Conservation (phyloP, 768 basidiomycete species). For the Kwoniella botswanensis region DNA sequence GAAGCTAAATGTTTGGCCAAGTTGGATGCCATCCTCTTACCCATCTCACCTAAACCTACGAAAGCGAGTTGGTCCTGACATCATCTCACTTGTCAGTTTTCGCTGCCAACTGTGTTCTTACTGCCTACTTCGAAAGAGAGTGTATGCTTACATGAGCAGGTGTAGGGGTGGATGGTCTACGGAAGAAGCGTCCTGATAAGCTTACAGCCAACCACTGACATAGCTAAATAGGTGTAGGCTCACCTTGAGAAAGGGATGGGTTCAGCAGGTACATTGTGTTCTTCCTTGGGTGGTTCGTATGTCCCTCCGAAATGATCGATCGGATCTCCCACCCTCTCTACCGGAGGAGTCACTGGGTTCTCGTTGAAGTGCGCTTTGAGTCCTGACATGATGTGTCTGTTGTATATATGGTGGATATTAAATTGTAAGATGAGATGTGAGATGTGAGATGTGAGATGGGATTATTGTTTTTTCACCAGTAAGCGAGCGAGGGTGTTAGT, state of each 20-base stretch:
- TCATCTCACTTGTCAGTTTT: constrained; percentile 1
- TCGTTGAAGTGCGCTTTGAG: constrained; percentile 29
- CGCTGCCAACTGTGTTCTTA: not conserved
- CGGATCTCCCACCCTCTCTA: constrained; percentile 27
- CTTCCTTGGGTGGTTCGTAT: constrained; percentile 11
- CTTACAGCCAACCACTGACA: not conserved
- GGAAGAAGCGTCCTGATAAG: not conserved
- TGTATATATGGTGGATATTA: not conserved
- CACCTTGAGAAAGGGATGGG: constrained; percentile 55
- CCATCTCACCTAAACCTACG: constrained; percentile 65
- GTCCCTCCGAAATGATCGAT: constrained; percentile 8
- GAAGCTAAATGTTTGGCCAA: constrained; percentile 64
- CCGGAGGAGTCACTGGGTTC: constrained; percentile 31
- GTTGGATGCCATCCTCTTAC: constrained; percentile 77
- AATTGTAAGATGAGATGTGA: not conserved
- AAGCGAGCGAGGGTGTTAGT: constrained; percentile 2
- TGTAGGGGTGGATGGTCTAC: constrained; percentile 48
- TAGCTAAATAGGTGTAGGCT: not conserved
- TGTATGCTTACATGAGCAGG: constrained; percentile 45
- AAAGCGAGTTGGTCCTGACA: constrained; percentile 62
- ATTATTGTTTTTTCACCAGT: not conserved
- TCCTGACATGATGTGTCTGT: constrained; percentile 19
- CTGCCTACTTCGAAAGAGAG: not conserved
- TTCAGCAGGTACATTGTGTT: constrained; percentile 13
- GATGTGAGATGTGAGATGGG: constrained; percentile 1